Evolutionary conservation across 805 yeast genomes (phyloP).

Genomic region (Candida xiaguanensis): DNA sequence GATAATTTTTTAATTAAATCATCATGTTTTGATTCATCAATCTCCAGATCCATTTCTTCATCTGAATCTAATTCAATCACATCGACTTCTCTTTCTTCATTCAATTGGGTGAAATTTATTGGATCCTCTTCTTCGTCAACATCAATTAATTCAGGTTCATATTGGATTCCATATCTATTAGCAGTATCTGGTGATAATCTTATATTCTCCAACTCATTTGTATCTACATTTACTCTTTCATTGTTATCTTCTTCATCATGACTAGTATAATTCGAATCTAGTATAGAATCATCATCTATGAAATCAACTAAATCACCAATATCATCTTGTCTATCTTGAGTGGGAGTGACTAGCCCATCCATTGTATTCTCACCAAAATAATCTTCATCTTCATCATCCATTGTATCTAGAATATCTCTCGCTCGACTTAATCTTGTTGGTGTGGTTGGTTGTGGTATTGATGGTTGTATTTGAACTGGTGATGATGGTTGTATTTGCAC

Average conservation of each 20-base stretch:
- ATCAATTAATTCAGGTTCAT: conserved; percentile 13
- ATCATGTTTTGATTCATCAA: conserved; percentile 22
- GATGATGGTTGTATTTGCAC: not conserved
- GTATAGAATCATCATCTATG: conserved; percentile 13
- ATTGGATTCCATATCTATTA: conserved; percentile 22
- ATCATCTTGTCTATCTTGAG: conserved; percentile 26
- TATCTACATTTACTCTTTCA: conserved; percentile 1
- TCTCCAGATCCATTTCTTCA: conserved; percentile 20
- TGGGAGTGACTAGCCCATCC: conserved; percentile 34
- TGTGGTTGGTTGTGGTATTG: not conserved
- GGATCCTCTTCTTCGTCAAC: conserved; percentile 15
- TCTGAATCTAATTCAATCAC: conserved; percentile 36
- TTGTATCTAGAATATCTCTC: not conserved
- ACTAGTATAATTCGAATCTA: not conserved
- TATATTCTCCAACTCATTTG: conserved; percentile 22
- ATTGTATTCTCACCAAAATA: conserved; percentile 29
- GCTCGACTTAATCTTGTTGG: not conserved
- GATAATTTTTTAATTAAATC: conserved; percentile 3
- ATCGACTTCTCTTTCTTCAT: conserved; percentile 35
- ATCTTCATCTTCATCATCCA: conserved; percentile 24
- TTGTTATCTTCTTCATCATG: conserved; percentile 1
- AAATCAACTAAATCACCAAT: conserved; percentile 27
- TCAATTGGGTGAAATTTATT: conserved; percentile 30
- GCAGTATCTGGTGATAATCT: conserved; percentile 34
- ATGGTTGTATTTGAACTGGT: not conserved